Conservation (phyloP, 371 early-diverging fungal genomes). For the Entomophthora muscae region DNA sequence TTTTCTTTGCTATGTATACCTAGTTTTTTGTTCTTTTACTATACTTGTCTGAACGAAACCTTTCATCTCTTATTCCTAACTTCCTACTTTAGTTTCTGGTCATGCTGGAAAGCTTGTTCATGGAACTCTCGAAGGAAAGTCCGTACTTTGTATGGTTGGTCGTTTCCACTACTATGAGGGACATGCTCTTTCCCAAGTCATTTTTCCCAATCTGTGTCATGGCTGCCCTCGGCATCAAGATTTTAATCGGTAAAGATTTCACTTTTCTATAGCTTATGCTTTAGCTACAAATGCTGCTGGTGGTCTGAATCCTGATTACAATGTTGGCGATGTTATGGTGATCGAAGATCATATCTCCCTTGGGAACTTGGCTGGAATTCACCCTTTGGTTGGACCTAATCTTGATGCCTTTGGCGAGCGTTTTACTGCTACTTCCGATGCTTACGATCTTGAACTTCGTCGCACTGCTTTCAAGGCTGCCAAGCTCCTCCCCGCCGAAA, state of each 20-base stretch:
- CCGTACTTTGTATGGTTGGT: conserved; percentile 70
- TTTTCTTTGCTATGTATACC: background rate
- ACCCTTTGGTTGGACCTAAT: conserved; percentile 78
- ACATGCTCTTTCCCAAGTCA: conserved; percentile 48
- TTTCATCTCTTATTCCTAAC: background rate
- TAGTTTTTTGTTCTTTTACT: background rate
- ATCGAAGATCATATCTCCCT: conserved; percentile 77
- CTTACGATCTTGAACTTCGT: conserved; percentile 74
- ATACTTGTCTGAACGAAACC: background rate
- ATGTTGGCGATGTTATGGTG: conserved; percentile 76
- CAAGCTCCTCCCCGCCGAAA: conserved; percentile 13
- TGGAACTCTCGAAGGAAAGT: conserved; percentile 58
- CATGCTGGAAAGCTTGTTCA: conserved; percentile 86
- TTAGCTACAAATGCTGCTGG: conserved; percentile 88
- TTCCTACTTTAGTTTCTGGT: conserved; percentile 37
- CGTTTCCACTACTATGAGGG: conserved; percentile 84
- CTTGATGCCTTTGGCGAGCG: conserved; percentile 66
- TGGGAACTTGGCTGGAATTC: conserved; percentile 62
- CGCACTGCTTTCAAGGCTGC: conserved; percentile 39
- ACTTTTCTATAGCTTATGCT: background rate
- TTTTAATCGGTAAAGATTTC: conserved; percentile 32
- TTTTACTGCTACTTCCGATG: conserved; percentile 80
- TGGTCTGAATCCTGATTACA: conserved; percentile 54
- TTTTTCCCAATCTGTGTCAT: conserved; percentile 82
- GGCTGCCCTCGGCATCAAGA: conserved; percentile 58